Base-by-base conservation (phyloP, 1,284 basidiomycete species). In the Marasmius fiardii region DNA sequence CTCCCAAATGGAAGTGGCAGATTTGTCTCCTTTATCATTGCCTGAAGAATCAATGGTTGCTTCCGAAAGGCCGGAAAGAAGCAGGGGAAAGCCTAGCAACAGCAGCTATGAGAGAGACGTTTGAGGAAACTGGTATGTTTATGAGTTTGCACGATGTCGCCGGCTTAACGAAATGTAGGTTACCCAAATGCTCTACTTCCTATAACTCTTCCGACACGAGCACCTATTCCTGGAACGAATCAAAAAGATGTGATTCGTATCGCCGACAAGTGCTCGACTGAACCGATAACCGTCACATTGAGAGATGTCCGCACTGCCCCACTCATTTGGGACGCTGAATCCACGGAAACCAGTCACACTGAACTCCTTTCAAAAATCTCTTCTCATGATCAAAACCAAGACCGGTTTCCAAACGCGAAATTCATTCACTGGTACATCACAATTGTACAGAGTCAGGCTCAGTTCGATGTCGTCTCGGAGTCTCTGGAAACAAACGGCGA, bases 31-130 rank as follows among this genome's bases (percentile, higher is more conserved):
- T 69, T 34, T 71, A 69, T 61, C 66, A 68, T 39, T 70, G 62
- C 48, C 68, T 51, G 58, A 72, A 59, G 35, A 56, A 75, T 41
- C 65, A 75, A 54, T 82, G 77, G 74, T 61, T 81, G 4, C 75
- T 85, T 12, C 80, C 82, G 23, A 85, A 84, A 54, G 83, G 82
- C 8, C 73, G 81, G 26, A 85, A 86, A 61, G 82, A 85, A 62
- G 66, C 70, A 44, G 77, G 77, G 8, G 83, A 85, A 63, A 70
- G 70, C 8, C 66, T 81, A 8, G 72, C 76, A 44, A 61, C 61
- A 1, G 72, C 82, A 0, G 82, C 82, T 0, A 60, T 79, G 8
- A 73, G 83, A 18, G 83, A 85, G 65, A 82, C 81, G 0, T 79
- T 74, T 62, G 83, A 85, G 61, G 83, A 85, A 66, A 83, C 81